A percentile compares a stretch with the other conserved stretches of the same genome.
Conservation (phyloP, 208 protist species). For the Phytomonas francai region DNA sequence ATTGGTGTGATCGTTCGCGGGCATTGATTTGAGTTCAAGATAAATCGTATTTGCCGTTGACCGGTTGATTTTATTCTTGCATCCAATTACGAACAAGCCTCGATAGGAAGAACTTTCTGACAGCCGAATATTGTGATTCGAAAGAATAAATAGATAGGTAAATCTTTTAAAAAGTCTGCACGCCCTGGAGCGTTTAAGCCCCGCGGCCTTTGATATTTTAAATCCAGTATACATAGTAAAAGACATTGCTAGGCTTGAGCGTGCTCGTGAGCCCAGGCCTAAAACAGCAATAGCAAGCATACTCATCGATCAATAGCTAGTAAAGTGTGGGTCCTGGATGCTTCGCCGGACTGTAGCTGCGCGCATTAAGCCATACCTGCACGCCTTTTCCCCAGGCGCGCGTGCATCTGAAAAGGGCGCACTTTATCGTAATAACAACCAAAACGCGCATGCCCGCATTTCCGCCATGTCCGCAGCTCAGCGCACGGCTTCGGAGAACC, state of each 20-base stretch:
- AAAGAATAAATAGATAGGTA: neutral
- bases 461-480: constrained; percentile 58
- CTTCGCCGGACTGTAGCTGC: constrained; percentile 29
- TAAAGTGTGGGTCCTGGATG: constrained; percentile 21
- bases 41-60: neutral
- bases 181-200: neutral
- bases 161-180: neutral
- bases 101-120: neutral
- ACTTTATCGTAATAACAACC: constrained; percentile 85
- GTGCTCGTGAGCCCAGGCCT: neutral
- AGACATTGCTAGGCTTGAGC: neutral
- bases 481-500: constrained; percentile 39
- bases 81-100: neutral
- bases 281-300: neutral
- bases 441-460: constrained; percentile 71
- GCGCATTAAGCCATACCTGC: constrained; percentile 71
- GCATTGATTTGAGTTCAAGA: neutral
- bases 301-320: neutral
- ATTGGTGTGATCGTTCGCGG: neutral
- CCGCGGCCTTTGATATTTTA: neutral
- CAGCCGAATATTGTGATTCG: neutral
- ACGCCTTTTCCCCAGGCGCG: constrained; percentile 74
- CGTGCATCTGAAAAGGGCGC: constrained; percentile 77
- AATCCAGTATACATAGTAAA: neutral
- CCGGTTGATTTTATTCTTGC: neutral